phyloP scores from a whole-genome alignment of 2,329 filamentous ascomycete genomes.

The Fusarium drepaniforme region DNA sequence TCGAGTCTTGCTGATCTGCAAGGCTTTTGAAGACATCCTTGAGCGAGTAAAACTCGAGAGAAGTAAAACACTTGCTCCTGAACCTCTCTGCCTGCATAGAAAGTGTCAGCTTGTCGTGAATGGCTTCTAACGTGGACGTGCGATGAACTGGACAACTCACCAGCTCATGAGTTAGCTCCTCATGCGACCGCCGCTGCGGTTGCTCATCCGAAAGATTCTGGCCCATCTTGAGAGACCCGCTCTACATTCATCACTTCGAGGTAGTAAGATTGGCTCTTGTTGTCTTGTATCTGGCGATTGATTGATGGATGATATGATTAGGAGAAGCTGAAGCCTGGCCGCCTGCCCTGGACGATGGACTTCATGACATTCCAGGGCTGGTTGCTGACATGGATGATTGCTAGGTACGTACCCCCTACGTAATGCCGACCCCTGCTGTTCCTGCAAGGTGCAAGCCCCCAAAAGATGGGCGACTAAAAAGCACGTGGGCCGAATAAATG shows the following conservation, averaged over 20 bases:
- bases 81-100: conserved; percentile 68
- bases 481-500: neutral
- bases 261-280: neutral
- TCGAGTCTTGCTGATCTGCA: conserved; percentile 71
- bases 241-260: conserved; percentile 39
- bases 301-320: conserved; percentile 29
- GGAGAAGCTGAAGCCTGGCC: conserved; percentile 23
- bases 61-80: conserved; percentile 77
- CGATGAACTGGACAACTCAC: conserved; percentile 51
- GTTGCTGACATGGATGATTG: conserved; percentile 34
- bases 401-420: conserved; percentile 40
- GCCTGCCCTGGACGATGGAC: conserved; percentile 20
- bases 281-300: neutral
- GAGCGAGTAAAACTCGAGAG: conserved; percentile 79
- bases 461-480: neutral
- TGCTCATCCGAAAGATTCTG: conserved; percentile 63
- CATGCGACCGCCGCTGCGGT: conserved; percentile 59
- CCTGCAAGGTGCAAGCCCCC: neutral
- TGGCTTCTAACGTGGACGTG: conserved; percentile 12
- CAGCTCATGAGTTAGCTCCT: conserved; percentile 64
- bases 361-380: conserved; percentile 41
- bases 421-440: conserved; percentile 23
- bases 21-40: conserved; percentile 79
- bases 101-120: conserved; percentile 17
- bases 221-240: conserved; percentile 58